These are phyloP conservation scores for Torrubiella hemipterigena DNA, from an alignment of 2,329 filamentous ascomycete genomes.

Conservation along the genomic window DNA sequence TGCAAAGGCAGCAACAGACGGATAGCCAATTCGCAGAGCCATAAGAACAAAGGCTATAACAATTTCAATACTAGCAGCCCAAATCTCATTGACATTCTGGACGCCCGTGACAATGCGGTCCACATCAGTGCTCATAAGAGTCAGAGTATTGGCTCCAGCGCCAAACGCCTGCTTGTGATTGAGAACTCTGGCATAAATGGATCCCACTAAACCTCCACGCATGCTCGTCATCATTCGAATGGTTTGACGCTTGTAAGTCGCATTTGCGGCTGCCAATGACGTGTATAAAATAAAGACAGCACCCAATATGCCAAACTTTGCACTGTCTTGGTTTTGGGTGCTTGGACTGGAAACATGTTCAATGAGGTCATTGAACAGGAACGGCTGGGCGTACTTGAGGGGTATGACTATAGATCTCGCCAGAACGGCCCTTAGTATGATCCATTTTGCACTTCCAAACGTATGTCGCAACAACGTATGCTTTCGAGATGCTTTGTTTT, in stretches of 20 bases:
- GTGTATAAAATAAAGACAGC: constrained; percentile 1
- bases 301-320: constrained; percentile 1
- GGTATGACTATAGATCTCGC: constrained; percentile 1
- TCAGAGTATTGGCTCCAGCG: background rate
- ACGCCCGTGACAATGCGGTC: constrained; percentile 2
- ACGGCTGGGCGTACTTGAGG: constrained; percentile 3
- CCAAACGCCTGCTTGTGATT: background rate
- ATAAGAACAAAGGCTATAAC: constrained; percentile 1
- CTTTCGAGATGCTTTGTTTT: background rate
- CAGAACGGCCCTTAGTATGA: constrained; percentile 1
- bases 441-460: constrained; percentile 2
- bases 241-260: constrained; percentile 2
- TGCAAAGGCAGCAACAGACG: constrained; percentile 2
- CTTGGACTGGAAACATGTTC: constrained; percentile 1
- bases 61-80: constrained; percentile 1
- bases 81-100: constrained; percentile 2
- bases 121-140: constrained; percentile 3
- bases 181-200: background rate
- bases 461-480: constrained; percentile 1
- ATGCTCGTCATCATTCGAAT: constrained; percentile 2
- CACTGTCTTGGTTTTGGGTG: background rate
- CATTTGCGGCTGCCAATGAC: background rate
- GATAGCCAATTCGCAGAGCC: constrained; percentile 1
- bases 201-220: constrained; percentile 1
- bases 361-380: constrained; percentile 4